Evolutionary conservation across 2,329 filamentous ascomycete genomes (phyloP).

Genomic region (Fusarium phyllophilum): DNA sequence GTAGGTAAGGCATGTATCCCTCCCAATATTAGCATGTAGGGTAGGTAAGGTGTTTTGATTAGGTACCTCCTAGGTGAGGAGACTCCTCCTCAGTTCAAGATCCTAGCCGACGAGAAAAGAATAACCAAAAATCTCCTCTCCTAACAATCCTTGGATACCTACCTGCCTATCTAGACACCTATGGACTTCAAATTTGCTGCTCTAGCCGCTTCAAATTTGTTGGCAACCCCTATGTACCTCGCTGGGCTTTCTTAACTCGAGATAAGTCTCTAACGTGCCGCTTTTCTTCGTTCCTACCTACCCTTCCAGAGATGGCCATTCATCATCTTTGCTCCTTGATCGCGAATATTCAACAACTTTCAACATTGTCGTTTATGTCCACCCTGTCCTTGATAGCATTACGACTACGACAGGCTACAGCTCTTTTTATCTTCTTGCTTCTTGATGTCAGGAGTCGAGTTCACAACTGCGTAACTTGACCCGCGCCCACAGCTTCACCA

Average conservation of each 20-base stretch:
- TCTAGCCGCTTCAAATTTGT: background rate
- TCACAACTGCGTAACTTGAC: slow-evolving; percentile 16
- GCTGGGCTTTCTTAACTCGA: background rate
- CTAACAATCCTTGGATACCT: background rate
- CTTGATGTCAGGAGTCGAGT: background rate
- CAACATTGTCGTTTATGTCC: slow-evolving; percentile 12
- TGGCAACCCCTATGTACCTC: background rate
- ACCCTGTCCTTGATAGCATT: slow-evolving; percentile 14
- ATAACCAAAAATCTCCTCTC: background rate
- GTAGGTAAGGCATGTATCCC: background rate
- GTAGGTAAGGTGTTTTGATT: background rate
- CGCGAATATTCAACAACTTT: background rate
- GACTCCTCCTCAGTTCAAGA: slow-evolving; percentile 2
- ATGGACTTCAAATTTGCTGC: background rate
- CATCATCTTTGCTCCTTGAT: slow-evolving; percentile 3
- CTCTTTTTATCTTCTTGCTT: slow-evolving; percentile 26
- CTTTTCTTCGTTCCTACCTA: background rate
- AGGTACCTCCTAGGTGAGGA: background rate
- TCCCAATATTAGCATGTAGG: background rate
- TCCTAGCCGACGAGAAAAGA: background rate
- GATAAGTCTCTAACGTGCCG: background rate
- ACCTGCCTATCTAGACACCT: background rate
- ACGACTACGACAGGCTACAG: slow-evolving; percentile 30
- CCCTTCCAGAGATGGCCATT: background rate
- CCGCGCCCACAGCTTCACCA: background rate